A percentile compares a stretch with the other conserved stretches of the same genome.
phyloP scores from a whole-genome alignment of 306 rosid species.

The Fagus crenata region DNA sequence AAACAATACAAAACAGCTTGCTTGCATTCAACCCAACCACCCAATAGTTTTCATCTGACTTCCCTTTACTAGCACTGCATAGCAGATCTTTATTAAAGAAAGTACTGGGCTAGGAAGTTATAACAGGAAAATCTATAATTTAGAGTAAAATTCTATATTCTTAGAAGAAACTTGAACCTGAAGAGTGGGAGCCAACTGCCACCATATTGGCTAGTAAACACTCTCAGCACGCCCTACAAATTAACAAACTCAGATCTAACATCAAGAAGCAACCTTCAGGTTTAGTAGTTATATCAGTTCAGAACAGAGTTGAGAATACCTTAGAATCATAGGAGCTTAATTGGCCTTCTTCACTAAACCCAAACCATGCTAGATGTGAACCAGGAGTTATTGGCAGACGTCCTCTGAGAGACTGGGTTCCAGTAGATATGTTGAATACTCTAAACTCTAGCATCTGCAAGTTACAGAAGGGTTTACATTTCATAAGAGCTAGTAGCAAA shows the following conservation, averaged over 20 bases:
- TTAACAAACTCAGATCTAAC: slow-evolving; percentile 24
- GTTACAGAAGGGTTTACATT: slow-evolving; percentile 24
- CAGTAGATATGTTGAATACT: slow-evolving; percentile 56
- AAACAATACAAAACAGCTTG: slow-evolving; percentile 75
- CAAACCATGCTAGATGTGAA: slow-evolving; percentile 80
- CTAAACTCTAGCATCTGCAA: slow-evolving; percentile 74
- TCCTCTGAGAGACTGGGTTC: slow-evolving; percentile 59
- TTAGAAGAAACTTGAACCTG: slow-evolving; percentile 57
- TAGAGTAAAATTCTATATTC: slow-evolving; percentile 5
- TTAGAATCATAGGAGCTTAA: slow-evolving; percentile 86
- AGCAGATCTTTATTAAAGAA: slow-evolving; percentile 22
- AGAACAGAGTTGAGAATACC: slow-evolving; percentile 43
- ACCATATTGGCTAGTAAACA: slow-evolving; percentile 75
- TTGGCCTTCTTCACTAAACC: slow-evolving; percentile 87
- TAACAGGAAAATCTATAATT: neutral
- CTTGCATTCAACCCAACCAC: slow-evolving; percentile 77
- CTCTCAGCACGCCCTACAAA: slow-evolving; percentile 76
- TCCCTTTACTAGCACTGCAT: slow-evolving; percentile 77
- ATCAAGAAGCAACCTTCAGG: slow-evolving; percentile 18
- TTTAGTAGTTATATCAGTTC: slow-evolving; percentile 8
- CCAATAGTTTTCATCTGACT: slow-evolving; percentile 82
- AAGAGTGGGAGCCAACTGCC: slow-evolving; percentile 95
- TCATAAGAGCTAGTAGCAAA: slow-evolving; percentile 18
- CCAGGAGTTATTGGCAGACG: slow-evolving; percentile 84
- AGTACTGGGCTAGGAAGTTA: neutral